Percentiles rank a stretch among this genome's conserved stretches.
Evolutionary conservation across 1,284 basidiomycete genomes (phyloP).

Genomic region (Cutaneotrichosporon cyanovorans): DNA sequence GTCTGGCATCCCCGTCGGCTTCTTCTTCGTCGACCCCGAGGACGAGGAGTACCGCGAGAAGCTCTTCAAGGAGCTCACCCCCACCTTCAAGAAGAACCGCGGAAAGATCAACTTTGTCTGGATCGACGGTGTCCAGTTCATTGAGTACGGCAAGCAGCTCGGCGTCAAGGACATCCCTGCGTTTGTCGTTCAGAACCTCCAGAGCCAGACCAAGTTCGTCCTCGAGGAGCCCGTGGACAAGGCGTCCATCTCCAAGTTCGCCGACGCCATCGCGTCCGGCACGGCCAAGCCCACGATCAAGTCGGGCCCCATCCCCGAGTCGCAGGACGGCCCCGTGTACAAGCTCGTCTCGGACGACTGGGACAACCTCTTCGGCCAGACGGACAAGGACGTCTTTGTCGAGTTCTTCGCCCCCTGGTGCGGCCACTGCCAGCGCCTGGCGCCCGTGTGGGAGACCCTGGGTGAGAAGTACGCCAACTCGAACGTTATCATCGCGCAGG

Average conservation of each 20-base stretch:
- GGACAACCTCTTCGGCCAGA: conserved; percentile 75
- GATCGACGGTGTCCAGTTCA: conserved; percentile 94
- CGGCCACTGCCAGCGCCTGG: conserved; percentile 56
- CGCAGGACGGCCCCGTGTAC: conserved; percentile 76
- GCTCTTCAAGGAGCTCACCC: conserved; percentile 62
- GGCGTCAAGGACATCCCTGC: conserved; percentile 72
- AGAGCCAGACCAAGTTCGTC: conserved; percentile 82
- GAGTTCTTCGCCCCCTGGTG: conserved; percentile 98
- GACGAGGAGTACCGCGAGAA: conserved; percentile 54
- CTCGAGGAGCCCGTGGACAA: conserved; percentile 54
- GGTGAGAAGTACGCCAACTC: conserved; percentile 81
- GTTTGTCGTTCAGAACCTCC: conserved; percentile 86
- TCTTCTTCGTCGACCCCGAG: conserved; percentile 84
- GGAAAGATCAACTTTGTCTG: conserved; percentile 93
- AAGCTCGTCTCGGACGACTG: conserved; percentile 85
- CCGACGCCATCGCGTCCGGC: conserved; percentile 63
- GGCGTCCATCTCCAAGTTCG: conserved; percentile 52
- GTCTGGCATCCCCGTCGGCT: conserved; percentile 80
- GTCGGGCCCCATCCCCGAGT: conserved; percentile 76
- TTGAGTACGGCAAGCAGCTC: conserved; percentile 89
- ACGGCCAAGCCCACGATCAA: conserved; percentile 78
- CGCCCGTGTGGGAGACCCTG: conserved; percentile 87
- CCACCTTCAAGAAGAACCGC: conserved; percentile 72
- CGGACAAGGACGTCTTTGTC: conserved; percentile 88
- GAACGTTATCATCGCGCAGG: conserved; percentile 80